Evolutionary conservation across 2,329 filamentous ascomycete species (phyloP), one percentile per base, ranked within the genome.

Genomic region (Pseudocercospora vitis): DNA sequence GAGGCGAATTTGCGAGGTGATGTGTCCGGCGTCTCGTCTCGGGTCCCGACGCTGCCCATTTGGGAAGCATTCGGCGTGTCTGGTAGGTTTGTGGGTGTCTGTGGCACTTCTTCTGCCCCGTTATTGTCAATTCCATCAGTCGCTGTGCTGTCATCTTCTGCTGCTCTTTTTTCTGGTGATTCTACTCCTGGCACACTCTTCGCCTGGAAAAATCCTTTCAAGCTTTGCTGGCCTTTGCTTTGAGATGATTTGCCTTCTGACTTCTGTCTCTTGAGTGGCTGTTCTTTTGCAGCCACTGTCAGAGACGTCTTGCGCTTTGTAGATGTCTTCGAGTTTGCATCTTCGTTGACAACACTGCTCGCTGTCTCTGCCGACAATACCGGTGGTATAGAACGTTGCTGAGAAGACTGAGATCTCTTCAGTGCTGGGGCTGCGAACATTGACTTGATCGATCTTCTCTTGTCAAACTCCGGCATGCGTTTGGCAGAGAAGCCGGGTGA

Each of bases 391-490:
- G 42, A 35, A 8, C 14, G 42, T 19, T 56, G 42, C 45, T 55
- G 48, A 9, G 54, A 51, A 4, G 52, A 49, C 44, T 53, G 47
- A 3, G 52, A 8, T 48, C 81, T 85, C 63, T 80, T 84, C 21
- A 56, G n/a, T 2, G 45, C 51, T 12, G 66, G 64, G 11, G 62
- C 65, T 55, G 77, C 78, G 68, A 97, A 96, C 94, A 99, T 97
- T 66, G 95, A 91, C 63, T 87, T 89, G 66, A 99, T 96, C 68
- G 78, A 96, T 61, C 83, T 82, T 16, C 94, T 83, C 55, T 86
- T 85, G 66, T 91, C 84, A 63, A 97, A 97, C 63, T 96, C 91
- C 1, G 90, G 87, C 52, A 96, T 87, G 7, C 95, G 78, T 67
- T 84, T 90, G 0, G 87, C 91, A 18, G 91, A 97, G 51, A 88